Conservation (phyloP, 371 early-diverging fungal species). For the Globomyces sp. region DNA sequence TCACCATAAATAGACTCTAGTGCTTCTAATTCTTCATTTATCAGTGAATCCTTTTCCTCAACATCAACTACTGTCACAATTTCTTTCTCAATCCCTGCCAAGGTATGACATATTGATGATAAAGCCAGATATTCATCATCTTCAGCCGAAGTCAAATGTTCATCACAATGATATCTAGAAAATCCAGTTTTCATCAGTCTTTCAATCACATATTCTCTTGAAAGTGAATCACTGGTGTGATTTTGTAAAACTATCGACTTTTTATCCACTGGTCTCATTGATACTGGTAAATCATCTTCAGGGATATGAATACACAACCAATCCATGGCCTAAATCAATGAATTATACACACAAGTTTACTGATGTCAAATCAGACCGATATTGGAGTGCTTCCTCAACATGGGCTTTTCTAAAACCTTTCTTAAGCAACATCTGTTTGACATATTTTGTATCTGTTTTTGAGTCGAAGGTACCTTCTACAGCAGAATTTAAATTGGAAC, state of each 20-base stretch:
- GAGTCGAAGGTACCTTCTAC: not conserved
- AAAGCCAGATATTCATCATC: constrained; percentile 57
- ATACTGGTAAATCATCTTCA: constrained; percentile 55
- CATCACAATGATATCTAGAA: constrained; percentile 46
- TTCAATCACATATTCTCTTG: constrained; percentile 63
- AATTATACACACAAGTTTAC: too few relatives aligned
- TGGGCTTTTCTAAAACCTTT: constrained; percentile 76
- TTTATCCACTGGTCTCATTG: not conserved
- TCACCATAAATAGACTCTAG: constrained; percentile 36
- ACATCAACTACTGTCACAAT: constrained; percentile 22
- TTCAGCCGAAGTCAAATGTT: constrained; percentile 44
- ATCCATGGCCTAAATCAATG: constrained; percentile 55
- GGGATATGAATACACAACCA: constrained; percentile 92
- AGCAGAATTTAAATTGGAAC: constrained; percentile 2
- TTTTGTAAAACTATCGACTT: constrained; percentile 9
- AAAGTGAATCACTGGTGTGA: constrained; percentile 56
- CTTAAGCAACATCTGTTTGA: constrained; percentile 44
- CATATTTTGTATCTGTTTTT: constrained; percentile 10
- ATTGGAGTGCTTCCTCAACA: constrained; percentile 69
- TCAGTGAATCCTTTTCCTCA: constrained; percentile 22
- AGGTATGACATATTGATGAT: constrained; percentile 14
- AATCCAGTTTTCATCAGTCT: constrained; percentile 65
- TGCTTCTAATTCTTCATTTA: constrained; percentile 43
- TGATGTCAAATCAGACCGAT: constrained; percentile 49
- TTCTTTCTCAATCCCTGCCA: not conserved